Percentiles rank a stretch among this genome's conserved stretches.
These are phyloP conservation scores for Pythium biforme DNA, from an alignment of 352 stramenopile species.

Conservation along the genomic window DNA sequence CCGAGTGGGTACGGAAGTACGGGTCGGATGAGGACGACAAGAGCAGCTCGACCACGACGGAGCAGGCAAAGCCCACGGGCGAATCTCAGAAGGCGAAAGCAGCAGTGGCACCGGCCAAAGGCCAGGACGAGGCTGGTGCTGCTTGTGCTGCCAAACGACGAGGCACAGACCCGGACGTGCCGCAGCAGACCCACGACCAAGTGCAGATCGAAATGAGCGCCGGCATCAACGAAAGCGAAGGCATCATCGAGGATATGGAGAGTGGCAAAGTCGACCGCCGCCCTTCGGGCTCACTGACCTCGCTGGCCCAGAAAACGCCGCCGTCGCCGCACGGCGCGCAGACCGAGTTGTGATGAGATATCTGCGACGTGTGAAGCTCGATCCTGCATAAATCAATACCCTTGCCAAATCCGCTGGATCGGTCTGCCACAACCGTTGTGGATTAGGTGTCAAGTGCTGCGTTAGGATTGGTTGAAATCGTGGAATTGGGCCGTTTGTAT, in stretches of 20 bases:
- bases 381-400: conserved; percentile 20
- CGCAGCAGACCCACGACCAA: conserved; percentile 21
- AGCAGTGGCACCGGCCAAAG: background rate
- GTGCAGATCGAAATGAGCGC: conserved; percentile 37
- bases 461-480: conserved; percentile 23
- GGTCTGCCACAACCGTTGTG: background rate
- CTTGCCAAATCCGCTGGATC: background rate
- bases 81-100: background rate
- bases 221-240: conserved; percentile 51
- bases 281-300: background rate
- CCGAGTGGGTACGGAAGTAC: conserved; percentile 42
- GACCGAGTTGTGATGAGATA: conserved; percentile 25
- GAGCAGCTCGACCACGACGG: background rate
- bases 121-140: background rate
- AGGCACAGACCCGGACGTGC: conserved; percentile 1
- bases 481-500: conserved; percentile 54
- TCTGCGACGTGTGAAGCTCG: conserved; percentile 25
- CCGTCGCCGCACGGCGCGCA: conserved; percentile 6
- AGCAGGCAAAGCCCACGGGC: background rate
- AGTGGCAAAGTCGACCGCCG: background rate
- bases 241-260: conserved; percentile 44
- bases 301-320: background rate
- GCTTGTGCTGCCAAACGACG: background rate
- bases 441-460: background rate
- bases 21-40: conserved; percentile 32